Evolutionary conservation across 768 basidiomycete species (phyloP), one percentile per base, ranked within the genome.

Genomic region (Leccinum sublutescens): DNA sequence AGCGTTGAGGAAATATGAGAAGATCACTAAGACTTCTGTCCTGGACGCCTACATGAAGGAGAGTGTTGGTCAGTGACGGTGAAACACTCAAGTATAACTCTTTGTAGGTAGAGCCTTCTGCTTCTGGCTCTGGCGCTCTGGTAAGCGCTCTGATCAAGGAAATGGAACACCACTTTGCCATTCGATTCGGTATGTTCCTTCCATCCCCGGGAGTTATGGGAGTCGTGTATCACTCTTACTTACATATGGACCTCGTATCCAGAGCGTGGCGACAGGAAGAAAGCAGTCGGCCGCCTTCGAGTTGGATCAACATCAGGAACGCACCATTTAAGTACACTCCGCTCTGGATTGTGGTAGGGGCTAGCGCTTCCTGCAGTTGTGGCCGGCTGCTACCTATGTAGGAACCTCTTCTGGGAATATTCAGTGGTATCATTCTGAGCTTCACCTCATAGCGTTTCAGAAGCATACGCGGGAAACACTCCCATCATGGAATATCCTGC

Each of bases 1-100:
- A 70, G 87, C 86, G 0, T 70, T 94, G 57, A 93, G 90, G 75
- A 94, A 93, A 71, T 94, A 91, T 62, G 89, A 89, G 67, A 95
- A 92, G 70, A 75, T 82, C 4, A 88, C 93, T 12, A 85, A 81
- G 71, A 87, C 91, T 34, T 79, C 82, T 12, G 86, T 85, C 21
- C 85, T 90, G 69, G 79, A 87, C 25, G 80, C 87, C 43, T 98
- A 95, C 69, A 94, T 89, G 79, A 76, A 79, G 38, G 91, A 95
- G 69, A 88, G 86, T 1, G 2, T 9, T 48, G 43, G 15, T 52
- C 3, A 3, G 36, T 29, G 17, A 27, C 43, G 25, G 27, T 47
- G 9, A 7, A 21, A 45, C 12, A 27, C 40, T 52, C 2, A 51
- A 33, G 3, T 7, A 14, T 15, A 17, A 17, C 25, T 38, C 25